Base-by-base conservation (phyloP, 1,284 basidiomycete species). In the Rhodotorula sp. region DNA sequence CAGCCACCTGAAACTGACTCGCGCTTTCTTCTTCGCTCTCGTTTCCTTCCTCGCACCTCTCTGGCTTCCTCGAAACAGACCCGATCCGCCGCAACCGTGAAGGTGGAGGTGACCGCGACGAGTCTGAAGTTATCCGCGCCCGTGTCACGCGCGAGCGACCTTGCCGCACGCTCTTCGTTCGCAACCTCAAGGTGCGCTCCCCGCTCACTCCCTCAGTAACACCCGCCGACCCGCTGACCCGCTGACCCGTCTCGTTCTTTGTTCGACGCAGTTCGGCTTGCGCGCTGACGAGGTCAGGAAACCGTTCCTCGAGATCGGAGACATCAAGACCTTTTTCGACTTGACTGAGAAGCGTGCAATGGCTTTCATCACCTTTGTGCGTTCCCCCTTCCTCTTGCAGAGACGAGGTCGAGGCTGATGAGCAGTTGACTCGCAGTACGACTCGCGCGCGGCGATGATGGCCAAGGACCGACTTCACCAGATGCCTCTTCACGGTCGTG, bases 271-370 rank as follows among this genome's bases (percentile, higher is more conserved):
- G 94, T 97, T 95, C 82, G 92, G 94, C 82, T 92, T 92, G 29
- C 86, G 89, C 76, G 89, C 90, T 74, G 86, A 88, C 17, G 88
- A 90, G 78, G 88, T 98, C n/a, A 87, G 89, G 72, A 84, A 84
- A 48, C 86, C 87, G 63, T 99, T 98, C 81, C 90, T 92, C 81
- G 87, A 90, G 70, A 91, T 91, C 80, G 95, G 95, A 68, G 92
- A 94, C 79, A 91, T 98, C 82, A 93, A 93, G 82, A 94, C 91
- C 2, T 97, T 94, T 81, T 98, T 96, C 80, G 95, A 99, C 81
- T 83, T 97, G 44, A 91, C 97, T 72, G 86, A 88, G 59, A 94
- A 91, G 46, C 87, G 95, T 69, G 95, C 95, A 27, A 94, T 99
- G 89, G 90, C 95, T 9, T 99, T 99, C 81, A 90, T 98, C 64